Evolutionary conservation across 1,284 basidiomycete genomes (phyloP), one percentile per base, ranked within the genome.

Genomic region (Fomitopsis palustris): DNA sequence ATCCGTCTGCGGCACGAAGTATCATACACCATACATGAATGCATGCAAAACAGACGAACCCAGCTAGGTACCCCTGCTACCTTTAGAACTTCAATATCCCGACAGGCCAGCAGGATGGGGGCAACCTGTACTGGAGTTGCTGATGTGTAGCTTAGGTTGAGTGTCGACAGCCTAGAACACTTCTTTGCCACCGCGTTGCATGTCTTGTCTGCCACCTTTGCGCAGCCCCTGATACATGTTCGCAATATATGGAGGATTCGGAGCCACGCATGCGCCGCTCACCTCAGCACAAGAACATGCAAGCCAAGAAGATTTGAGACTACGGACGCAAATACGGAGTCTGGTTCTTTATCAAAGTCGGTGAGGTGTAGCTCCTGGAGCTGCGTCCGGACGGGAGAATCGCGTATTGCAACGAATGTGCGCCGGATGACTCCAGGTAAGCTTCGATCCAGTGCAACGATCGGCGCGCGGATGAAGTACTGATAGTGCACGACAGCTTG

Each of bases 71-170:
- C 79, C 4, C 83, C 85, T 3, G 87, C 86, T 3, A 86, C 68
- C 66, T 90, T 90, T 35, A 90, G 68, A 0, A 83, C 80, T 65
- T 84, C 75, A 4, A 90, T 65, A 9, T 75, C 63, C 19, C 65
- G 66, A 64, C 81, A 81, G 31, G 71, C 70, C 1, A 64, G 67
- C 4, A 87, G 62, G 2, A 87, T 69, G 9, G 75, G 70, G 0
- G 75, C 72, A 4, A 90, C 65, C 8, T 82, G 78, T 0, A 66
- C 60, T 0, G 86, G 81, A 1, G 80, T 72, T 4, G 80, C 78
- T 4, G 81, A 76, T 0, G 88, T 90, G 61, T 85, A 85, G 65
- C 80, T 88, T 47, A 89, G 68, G 64, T 90, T 89, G 41, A 86
- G 62, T 1, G 73, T 69, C 17, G 67, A 73, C 31, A 90, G 74